These are phyloP conservation scores for Syzygium syzygioides DNA, from an alignment of 441 rosid genomes.

Conservation along the genomic window DNA sequence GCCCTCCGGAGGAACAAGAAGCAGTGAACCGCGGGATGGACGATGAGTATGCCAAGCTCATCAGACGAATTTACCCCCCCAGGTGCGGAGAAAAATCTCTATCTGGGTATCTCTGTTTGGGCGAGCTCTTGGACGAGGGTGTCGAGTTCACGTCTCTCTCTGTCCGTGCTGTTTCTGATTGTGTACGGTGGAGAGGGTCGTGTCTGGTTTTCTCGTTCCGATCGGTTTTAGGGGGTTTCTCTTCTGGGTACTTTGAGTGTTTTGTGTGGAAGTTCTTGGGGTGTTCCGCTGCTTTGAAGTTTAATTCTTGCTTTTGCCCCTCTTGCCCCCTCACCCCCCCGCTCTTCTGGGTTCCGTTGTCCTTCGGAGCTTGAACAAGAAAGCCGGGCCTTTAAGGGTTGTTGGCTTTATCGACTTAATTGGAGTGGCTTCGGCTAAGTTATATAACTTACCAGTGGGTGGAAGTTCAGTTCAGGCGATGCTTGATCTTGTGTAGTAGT, in stretches of 20 bases:
- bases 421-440: not conserved
- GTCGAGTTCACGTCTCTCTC: not conserved
- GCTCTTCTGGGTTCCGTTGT: not conserved
- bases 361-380: not conserved
- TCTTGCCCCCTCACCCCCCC: too few relatives aligned
- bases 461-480: not conserved
- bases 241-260: not conserved
- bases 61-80: slow-evolving; percentile 90
- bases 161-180: not conserved
- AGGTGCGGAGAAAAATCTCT: slow-evolving; percentile 26
- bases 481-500: not conserved
- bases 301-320: not conserved
- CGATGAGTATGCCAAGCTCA: slow-evolving; percentile 86
- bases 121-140: not conserved
- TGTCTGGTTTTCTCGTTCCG: not conserved
- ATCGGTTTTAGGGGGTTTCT: not conserved
- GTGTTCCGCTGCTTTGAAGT: not conserved
- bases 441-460: not conserved
- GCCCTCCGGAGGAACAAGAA: not conserved
- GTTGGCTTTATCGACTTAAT: not conserved
- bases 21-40: slow-evolving; percentile 36
- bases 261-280: not conserved
- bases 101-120: not conserved
- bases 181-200: not conserved
- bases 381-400: not conserved